Conservation (phyloP, 257 asterid species). For the Nicotiana attenuata region DNA sequence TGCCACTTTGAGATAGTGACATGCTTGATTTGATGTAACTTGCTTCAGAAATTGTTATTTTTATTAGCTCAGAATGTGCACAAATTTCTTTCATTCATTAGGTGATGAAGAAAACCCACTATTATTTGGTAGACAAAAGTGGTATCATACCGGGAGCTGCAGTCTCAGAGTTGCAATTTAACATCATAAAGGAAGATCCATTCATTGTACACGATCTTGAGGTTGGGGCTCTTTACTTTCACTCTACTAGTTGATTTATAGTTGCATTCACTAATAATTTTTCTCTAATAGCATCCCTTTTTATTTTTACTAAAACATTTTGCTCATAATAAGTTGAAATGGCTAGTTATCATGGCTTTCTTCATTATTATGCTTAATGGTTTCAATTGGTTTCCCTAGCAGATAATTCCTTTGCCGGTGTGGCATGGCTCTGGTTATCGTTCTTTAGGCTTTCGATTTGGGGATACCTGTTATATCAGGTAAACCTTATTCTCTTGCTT, state of each 20-base stretch:
- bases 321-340: background rate
- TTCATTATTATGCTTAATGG: background rate
- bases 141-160: constrained; percentile 82
- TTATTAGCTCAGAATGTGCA: background rate
- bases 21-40: background rate
- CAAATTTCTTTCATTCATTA: constrained; percentile 22
- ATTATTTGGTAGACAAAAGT: constrained; percentile 82
- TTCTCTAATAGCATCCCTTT: background rate
- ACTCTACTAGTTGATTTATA: background rate
- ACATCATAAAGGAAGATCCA: constrained; percentile 71
- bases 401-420: constrained; percentile 91
- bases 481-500: constrained; percentile 19
- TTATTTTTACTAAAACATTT: background rate
- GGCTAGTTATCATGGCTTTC: background rate
- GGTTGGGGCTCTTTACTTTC: constrained; percentile 30
- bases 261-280: background rate
- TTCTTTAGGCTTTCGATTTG: constrained; percentile 95
- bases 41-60: background rate
- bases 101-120: constrained; percentile 99
- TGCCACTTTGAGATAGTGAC: background rate
- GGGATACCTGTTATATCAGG: constrained; percentile 89
- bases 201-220: constrained; percentile 61
- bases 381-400: constrained; percentile 15
- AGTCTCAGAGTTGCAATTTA: constrained; percentile 84
- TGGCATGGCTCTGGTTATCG: constrained; percentile 95